Base-by-base conservation (phyloP, 805 yeast genomes). In the Pichia deserticola region DNA sequence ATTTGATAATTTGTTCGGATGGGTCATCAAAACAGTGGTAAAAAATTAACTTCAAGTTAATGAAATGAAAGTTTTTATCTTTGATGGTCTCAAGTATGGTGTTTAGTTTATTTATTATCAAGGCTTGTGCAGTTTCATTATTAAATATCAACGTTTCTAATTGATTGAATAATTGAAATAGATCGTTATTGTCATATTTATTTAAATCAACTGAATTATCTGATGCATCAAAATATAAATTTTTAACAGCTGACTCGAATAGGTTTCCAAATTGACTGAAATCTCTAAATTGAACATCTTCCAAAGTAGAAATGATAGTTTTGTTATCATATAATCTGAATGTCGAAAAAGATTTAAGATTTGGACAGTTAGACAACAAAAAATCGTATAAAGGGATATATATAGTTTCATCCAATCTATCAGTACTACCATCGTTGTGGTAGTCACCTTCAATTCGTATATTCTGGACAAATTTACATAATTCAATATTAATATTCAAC, bases 21-120 rank as follows among this genome's bases (percentile, higher is more conserved):
- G 70, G 69, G 50, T 73, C 73, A 40, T 66, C 69, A 32, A 69
- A 62, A 0, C 75, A 77, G 56, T 78, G 82, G 39, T 73, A 70
- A 51, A 72, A 73, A 37, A 72, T 67, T 38, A 79, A 57, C 38
- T 68, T 69, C 35, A 78, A 56, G 4, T 65, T 56, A 20, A 55
- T 59, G 15, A 78, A 51, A 1, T 60, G 51, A 0, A 65, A 42
- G 3, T 27, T 13, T 4, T n/a, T 9, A 5, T 35, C 20, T 7
- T 11, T 10, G 2, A 2, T n/a, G 29, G 38, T 5, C 35, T 35
- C n/a, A 41, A 40, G 40, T 51, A 13, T 13, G 27, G 5, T 20
- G 8, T 8, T 11, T 4, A 72, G 38, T 20, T 53, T 56, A 37
- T 68, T 60, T 15, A 76, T 55, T 7, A 76, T 57, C 25, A 68